Evolutionary conservation across 2,329 filamentous ascomycete genomes (phyloP), one percentile per base, ranked within the genome.

Genomic region (Sarocladiaceae sp.): DNA sequence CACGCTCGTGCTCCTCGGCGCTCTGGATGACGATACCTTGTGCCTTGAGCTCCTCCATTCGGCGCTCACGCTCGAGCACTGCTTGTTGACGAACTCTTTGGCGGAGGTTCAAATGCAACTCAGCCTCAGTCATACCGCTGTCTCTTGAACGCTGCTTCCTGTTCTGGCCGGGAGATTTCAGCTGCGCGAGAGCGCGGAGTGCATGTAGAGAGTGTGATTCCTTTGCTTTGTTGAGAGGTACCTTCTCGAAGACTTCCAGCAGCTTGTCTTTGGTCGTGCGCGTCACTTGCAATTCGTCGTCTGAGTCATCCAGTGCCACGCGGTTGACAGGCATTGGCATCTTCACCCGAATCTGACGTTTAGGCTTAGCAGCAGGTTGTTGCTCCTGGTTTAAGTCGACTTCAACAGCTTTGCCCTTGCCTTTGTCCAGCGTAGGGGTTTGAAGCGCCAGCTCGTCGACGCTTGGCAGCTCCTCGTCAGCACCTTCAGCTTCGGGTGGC

Each of bases 1-100:
- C 87, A 29, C 83, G 82, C 63, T 92, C 88, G 18, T 89, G 83
- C 66, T 99, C 92, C 67, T 97, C 93, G 2, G 86, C 83, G 1
- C 89, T 96, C 66, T 92, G 87, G 17, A 97, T 76, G 22, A 87
- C 74, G 23, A 97, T 79, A 7, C 94, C 94, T 67, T 88, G 90
- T 11, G 87, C 85, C 61, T 82, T 84, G 36, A 99, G 78, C 59
- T 85, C 79, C 52, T 90, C 83, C 18, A 97, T 78, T 52, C 86
- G 86, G 58, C 89, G 85, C 54, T 89, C 82, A 51, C 90, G 84
- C 65, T 94, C 90, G 37, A 80, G 70, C 55, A 83, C 83, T 40
- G 91, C 92, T 68, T 99, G 94, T 55, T 87, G 79, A 40, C 89
- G 83, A 5, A 90, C 91, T 55, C 85, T 84, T 57, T 83, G 80